phyloP scores from a whole-genome alignment of 169 alveolate species.

The Plasmodium yoelii region DNA sequence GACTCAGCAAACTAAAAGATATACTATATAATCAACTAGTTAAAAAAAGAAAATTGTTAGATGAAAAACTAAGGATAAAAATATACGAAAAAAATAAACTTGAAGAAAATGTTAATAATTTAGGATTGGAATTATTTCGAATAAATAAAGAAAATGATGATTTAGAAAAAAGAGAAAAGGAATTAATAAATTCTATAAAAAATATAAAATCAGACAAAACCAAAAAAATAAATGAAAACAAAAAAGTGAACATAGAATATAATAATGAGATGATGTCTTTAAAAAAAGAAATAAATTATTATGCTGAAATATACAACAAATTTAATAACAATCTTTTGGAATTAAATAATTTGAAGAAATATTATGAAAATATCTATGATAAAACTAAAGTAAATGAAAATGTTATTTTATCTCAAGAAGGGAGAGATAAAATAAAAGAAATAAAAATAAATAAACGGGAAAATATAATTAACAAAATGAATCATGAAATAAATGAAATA shows the following conservation, averaged over 20 bases:
- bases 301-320: conserved; percentile 35
- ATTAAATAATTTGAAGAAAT: conserved; percentile 35
- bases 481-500: conserved; percentile 37
- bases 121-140: conserved; percentile 42
- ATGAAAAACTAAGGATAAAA: conserved; percentile 32
- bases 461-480: conserved; percentile 49
- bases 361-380: conserved; percentile 4
- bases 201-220: conserved; percentile 5
- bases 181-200: conserved; percentile 15
- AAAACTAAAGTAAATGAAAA: conserved; percentile 37
- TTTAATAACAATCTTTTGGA: conserved; percentile 61
- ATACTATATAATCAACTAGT: conserved; percentile 32
- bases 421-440: not conserved
- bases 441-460: conserved; percentile 30
- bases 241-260: conserved; percentile 11
- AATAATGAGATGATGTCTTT: conserved; percentile 6
- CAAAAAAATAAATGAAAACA: conserved; percentile 20
- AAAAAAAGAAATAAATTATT: conserved; percentile 47
- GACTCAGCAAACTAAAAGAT: conserved; percentile 22
- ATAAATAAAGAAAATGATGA: conserved; percentile 50
- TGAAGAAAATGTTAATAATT: conserved; percentile 42
- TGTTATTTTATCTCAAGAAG: not conserved
- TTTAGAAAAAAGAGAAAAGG: conserved; percentile 44
- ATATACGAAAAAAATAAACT: conserved; percentile 25
- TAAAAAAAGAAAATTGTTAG: conserved; percentile 25